Evolutionary conservation across 257 asterid species (phyloP).

Genomic region (Phtheirospermum japonicum): DNA sequence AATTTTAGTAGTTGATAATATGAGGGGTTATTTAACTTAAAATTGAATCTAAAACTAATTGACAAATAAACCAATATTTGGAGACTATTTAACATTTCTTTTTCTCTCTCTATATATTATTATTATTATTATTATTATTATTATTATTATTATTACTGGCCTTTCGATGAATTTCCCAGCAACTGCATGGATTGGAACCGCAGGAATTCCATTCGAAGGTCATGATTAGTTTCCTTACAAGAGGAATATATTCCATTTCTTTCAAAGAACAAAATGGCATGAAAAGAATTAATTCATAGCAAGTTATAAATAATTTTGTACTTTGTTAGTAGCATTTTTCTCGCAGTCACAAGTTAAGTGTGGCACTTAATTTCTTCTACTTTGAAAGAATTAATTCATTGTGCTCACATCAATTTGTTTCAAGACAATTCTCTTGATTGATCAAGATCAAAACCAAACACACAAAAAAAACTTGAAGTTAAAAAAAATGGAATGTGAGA

Average conservation of each 20-base stretch:
- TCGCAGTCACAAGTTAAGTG: slow-evolving; percentile 22
- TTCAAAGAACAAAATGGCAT: background rate
- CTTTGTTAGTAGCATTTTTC: background rate
- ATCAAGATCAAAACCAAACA: background rate
- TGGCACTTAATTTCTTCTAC: background rate
- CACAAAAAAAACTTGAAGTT: background rate
- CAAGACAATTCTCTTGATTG: slow-evolving; percentile 4
- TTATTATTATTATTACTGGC: background rate
- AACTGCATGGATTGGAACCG: no score
- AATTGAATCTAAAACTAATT: no score
- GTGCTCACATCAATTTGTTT: slow-evolving; percentile 3
- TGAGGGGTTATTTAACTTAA: no score
- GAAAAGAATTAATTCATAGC: background rate
- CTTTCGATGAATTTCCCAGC: background rate
- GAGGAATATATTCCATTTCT: slow-evolving; percentile 9
- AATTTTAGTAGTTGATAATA: no score
- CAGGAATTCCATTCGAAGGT: background rate
- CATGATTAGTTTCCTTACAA: slow-evolving; percentile 3
- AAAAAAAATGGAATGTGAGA: slow-evolving; percentile 12
- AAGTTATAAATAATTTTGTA: background rate
- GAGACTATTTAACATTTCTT: no score
- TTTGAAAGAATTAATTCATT: background rate
- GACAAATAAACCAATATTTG: no score
- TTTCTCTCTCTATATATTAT: no score
- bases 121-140: no score